phyloP scores from a whole-genome alignment of 2,329 filamentous ascomycete species.

The Colletotrichum spinosum region DNA sequence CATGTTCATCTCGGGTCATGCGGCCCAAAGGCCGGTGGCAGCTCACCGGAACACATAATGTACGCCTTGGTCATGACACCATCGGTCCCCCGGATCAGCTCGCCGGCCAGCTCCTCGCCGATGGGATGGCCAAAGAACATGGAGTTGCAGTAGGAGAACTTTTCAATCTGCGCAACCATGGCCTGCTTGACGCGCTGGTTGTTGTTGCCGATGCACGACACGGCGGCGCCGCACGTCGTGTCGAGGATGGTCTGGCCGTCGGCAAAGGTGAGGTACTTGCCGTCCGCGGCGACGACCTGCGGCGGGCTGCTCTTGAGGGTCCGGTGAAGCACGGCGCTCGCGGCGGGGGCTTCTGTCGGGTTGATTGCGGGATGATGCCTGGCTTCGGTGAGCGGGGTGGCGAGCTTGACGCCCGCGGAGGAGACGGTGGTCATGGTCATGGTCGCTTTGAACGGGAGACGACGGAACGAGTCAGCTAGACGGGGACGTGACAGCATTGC shows the following conservation, averaged over 20 bases:
- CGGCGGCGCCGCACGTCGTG: conserved; percentile 78
- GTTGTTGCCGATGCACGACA: conserved; percentile 77
- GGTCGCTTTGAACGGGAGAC: background rate
- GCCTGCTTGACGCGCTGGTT: conserved; percentile 70
- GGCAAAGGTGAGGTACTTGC: conserved; percentile 35
- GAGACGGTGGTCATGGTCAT: background rate
- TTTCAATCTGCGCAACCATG: conserved; percentile 67
- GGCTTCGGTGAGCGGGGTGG: background rate
- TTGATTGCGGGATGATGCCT: background rate
- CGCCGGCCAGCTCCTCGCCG: conserved; percentile 49
- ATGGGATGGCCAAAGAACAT: conserved; percentile 62
- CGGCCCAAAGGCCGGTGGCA: background rate
- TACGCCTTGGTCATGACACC: conserved; percentile 52
- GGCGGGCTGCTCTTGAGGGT: conserved; percentile 30
- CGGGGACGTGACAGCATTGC: background rate
- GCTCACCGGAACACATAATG: conserved; percentile 44
- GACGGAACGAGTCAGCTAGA: background rate
- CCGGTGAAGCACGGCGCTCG: conserved; percentile 37
- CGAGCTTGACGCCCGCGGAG: background rate
- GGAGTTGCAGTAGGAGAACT: conserved; percentile 60
- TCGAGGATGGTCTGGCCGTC: conserved; percentile 67
- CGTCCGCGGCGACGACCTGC: conserved; percentile 34
- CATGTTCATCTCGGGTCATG: background rate
- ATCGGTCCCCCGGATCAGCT: conserved; percentile 52
- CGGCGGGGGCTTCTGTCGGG: background rate